Evolutionary conservation across 257 asterid genomes (phyloP).

Genomic region (Solanum arcanum): DNA sequence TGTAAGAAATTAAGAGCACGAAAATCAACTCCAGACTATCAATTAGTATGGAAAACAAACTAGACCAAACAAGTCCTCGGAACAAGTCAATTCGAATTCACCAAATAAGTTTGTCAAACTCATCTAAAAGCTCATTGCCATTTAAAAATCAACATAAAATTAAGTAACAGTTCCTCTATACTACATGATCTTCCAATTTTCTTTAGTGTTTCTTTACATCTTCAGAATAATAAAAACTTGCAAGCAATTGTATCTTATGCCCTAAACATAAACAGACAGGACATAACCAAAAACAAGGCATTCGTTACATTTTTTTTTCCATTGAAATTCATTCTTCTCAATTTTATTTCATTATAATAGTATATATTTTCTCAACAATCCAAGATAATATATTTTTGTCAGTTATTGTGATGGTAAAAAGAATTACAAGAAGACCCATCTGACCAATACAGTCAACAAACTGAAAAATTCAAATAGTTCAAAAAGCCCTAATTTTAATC

Average conservation of each 20-base stretch:
- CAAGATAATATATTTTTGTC: not conserved
- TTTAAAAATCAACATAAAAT: not conserved
- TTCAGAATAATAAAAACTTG: not conserved
- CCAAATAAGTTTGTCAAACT: not conserved
- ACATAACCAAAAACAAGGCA: not conserved
- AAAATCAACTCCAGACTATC: not conserved
- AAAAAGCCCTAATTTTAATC: not conserved
- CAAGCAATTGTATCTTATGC: not conserved
- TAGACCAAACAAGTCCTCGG: not conserved
- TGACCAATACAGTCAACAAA: not conserved
- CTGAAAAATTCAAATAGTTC: not conserved
- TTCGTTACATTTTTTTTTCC: not conserved
- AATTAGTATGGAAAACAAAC: not conserved
- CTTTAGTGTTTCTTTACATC: not conserved
- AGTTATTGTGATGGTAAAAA: not conserved
- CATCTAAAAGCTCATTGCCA: not conserved
- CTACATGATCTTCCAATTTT: not conserved
- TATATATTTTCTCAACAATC: not conserved
- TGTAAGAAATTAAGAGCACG: slow-evolving; percentile 15
- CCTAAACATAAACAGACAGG: not conserved
- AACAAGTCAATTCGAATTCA: not conserved
- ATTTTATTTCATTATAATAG: not conserved
- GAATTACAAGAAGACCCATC: not conserved
- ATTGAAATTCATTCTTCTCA: not conserved
- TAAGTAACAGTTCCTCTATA: not conserved